A percentile compares a stretch with the other conserved stretches of the same genome.
phyloP scores from a whole-genome alignment of 768 basidiomycete genomes.

The Clitopilus passeckerianus region DNA sequence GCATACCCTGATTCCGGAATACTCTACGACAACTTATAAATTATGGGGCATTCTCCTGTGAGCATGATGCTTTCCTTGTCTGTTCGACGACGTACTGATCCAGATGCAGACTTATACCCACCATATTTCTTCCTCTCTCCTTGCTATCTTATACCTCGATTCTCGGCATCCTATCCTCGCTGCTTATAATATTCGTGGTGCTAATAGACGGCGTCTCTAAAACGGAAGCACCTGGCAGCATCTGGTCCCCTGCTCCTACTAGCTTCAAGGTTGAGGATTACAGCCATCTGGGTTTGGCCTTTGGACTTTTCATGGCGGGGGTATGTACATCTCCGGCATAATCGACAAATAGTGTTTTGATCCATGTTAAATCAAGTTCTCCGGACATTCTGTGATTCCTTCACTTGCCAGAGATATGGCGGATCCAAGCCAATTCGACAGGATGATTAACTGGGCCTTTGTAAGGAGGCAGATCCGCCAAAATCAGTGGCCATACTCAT shows the following conservation, averaged over 20 bases:
- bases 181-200: constrained; percentile 72
- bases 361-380: constrained; percentile 45
- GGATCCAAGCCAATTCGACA: constrained; percentile 74
- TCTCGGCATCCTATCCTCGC: constrained; percentile 74
- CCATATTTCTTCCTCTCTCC: constrained; percentile 80
- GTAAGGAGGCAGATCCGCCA: constrained; percentile 33
- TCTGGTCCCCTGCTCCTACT: constrained; percentile 74
- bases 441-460: constrained; percentile 85
- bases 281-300: constrained; percentile 67
- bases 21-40: constrained; percentile 73
- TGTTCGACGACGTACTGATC: constrained; percentile 2
- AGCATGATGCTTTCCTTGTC: constrained; percentile 13
- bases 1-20: constrained; percentile 61
- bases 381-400: constrained; percentile 91
- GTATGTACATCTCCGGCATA: constrained; percentile 32
- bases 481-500: not conserved
- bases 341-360: not conserved
- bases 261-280: constrained; percentile 46
- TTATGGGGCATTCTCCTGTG: constrained; percentile 68
- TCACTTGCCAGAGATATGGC: constrained; percentile 87
- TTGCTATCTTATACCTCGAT: constrained; percentile 87
- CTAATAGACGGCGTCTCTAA: constrained; percentile 81
- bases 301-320: constrained; percentile 91
- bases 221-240: constrained; percentile 67
- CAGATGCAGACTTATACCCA: constrained; percentile 64